Evolutionary conservation across 805 yeast genomes (phyloP).

Genomic region (Wickerhamiella sergipiensis): DNA sequence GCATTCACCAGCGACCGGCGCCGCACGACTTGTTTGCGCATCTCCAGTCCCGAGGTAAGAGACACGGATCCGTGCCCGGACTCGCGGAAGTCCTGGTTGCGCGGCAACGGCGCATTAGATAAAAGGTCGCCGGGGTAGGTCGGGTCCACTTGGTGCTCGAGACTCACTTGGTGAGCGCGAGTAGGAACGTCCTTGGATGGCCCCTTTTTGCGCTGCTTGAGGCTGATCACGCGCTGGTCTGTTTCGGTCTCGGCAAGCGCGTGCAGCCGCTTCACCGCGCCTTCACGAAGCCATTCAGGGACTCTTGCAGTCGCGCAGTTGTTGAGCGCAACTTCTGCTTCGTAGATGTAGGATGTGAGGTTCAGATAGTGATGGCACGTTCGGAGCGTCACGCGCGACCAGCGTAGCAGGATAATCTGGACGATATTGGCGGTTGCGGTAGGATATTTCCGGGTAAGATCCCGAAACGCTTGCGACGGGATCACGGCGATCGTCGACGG

Average conservation of each 20-base stretch:
- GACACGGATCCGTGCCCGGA: background rate
- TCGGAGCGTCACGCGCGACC: conserved; percentile 82
- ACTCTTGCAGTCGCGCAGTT: conserved; percentile 32
- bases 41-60: background rate
- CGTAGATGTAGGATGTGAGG: conserved; percentile 63
- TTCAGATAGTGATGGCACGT: conserved; percentile 83
- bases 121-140: conserved; percentile 71
- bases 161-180: conserved; percentile 4
- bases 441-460: conserved; percentile 63
- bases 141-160: conserved; percentile 9
- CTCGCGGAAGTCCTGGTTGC: background rate
- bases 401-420: conserved; percentile 75
- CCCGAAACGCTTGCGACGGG: conserved; percentile 68
- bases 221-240: conserved; percentile 4
- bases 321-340: conserved; percentile 60
- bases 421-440: conserved; percentile 86
- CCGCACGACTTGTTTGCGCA: background rate
- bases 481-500: conserved; percentile 83
- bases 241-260: conserved; percentile 13
- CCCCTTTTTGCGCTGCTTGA: conserved; percentile 11
- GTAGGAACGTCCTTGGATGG: background rate
- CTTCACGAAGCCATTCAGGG: conserved; percentile 53
- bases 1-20: background rate
- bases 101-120: conserved; percentile 55
- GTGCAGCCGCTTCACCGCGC: conserved; percentile 34